Evolutionary conservation across 345 rosid genomes (phyloP), one percentile per base, ranked within the genome.

Genomic region (Moricandia moricandioides): DNA sequence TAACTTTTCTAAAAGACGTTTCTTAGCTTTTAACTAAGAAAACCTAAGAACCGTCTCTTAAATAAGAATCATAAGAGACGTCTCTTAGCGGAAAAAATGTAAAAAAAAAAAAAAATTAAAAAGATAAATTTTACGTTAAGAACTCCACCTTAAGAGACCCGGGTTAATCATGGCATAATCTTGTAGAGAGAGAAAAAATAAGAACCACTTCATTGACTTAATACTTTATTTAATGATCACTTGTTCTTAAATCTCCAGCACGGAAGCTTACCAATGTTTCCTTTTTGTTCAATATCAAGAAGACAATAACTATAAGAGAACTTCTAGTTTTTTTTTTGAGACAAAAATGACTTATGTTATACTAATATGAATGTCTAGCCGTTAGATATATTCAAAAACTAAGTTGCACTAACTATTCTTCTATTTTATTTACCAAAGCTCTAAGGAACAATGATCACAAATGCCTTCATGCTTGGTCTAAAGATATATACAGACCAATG

Each of bases 401-500:
- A 29, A 12, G 21, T 43, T 45, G 43, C 59, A 21, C 24, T 21
- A 21, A 21, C 24, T 21, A 0, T 21, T 21, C 24, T 21, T 1
- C 24, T 21, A 21, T 21, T 21, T 21, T 21, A 21, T 21, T 21
- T 21, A 21, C 74, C n/a, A 64, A 63, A 69, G 80, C 35, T 40
- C 27, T 4, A 33, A 64, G 81, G 77, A 59, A 78, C 62, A 71
- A 78, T 78, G 29, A 78, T 78, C 62, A 78, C 24, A 21, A 21
- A 51, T 58, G 56, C 30, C 65, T 12, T 77, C 81, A 78, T 51
- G 81, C 81, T 59, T 78, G 72, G 81, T 78, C 81, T 78, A 72
- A 71, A 66, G 52, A 37, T 59, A 76, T 65, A 71, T 71, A 43
- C 62, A 57, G 52, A 47, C 52, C 58, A 72, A 72, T 78, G 81